Evolutionary conservation across 495 filamentous ascomycete species (phyloP).

Genomic region (Sabuloglossum arenarium): DNA sequence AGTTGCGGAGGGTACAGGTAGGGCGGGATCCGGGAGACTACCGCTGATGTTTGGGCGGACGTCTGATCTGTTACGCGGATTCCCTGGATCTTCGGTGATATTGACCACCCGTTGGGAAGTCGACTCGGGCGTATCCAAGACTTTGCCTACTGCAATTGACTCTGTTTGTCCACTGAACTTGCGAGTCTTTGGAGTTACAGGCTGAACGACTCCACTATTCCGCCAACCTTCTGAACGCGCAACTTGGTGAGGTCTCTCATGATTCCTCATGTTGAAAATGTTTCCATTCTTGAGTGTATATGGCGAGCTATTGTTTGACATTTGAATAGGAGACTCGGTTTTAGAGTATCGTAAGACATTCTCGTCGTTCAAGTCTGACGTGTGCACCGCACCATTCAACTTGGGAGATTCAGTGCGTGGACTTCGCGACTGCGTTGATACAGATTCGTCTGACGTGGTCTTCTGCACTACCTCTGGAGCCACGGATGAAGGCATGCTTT

Average conservation of each 20-base stretch:
- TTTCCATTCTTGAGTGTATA: neutral
- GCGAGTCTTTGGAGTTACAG: neutral
- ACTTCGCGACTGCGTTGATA: neutral
- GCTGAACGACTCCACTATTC: neutral
- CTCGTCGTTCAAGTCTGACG: neutral
- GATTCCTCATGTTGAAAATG: neutral
- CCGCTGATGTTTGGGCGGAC: neutral
- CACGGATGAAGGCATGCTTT: neutral
- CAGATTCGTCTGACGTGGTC: neutral
- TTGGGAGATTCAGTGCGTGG: neutral
- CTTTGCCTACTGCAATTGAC: neutral
- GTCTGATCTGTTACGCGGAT: neutral
- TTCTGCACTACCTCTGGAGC: neutral
- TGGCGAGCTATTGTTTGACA: neutral
- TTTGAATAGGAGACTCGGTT: neutral
- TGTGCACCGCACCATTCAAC: neutral
- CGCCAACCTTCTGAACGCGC: neutral
- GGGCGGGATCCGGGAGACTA: neutral
- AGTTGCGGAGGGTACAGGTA: neutral
- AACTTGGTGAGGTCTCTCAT: neutral
- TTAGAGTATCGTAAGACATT: neutral
- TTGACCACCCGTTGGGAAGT: neutral
- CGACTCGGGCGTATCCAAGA: neutral
- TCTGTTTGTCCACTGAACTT: neutral
- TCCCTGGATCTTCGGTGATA: neutral